Evolutionary conservation across 345 rosid genomes (phyloP).

Genomic region (Eucalyptus viminalis): DNA sequence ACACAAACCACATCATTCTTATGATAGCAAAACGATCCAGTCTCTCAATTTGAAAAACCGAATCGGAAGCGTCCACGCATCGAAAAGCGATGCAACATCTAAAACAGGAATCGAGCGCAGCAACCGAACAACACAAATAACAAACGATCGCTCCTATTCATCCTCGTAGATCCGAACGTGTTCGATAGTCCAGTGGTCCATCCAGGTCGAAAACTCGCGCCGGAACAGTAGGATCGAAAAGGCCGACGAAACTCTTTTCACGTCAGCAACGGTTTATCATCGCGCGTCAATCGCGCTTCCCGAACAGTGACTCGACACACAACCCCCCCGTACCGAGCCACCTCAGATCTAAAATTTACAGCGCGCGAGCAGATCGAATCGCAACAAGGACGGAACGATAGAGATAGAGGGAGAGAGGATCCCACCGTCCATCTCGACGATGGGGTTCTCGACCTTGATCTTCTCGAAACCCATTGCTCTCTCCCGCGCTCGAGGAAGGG

Average conservation of each 20-base stretch:
- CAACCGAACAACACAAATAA: neutral
- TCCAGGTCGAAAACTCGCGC: neutral
- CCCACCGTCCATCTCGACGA: constrained; percentile 98
- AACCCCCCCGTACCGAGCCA: neutral
- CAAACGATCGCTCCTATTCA: neutral
- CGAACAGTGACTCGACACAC: neutral
- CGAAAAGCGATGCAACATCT: neutral
- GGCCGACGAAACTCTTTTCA: neutral
- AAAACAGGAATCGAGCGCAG: neutral
- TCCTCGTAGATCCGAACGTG: neutral
- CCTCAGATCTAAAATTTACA: neutral
- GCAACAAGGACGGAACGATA: neutral
- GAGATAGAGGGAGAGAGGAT: neutral
- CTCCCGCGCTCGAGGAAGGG: neutral
- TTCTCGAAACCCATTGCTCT: constrained; percentile 54
- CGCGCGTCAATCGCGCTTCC: neutral
- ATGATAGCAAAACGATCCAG: neutral
- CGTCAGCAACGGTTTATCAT: neutral
- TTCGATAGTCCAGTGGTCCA: neutral
- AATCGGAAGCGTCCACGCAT: neutral
- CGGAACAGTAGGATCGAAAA: neutral
- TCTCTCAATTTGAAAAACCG: neutral
- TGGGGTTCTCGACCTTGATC: constrained; percentile 92
- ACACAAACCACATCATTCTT: neutral
- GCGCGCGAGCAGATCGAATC: neutral